Conservation (phyloP, 2,329 filamentous ascomycete species). For the Capronia americana region DNA sequence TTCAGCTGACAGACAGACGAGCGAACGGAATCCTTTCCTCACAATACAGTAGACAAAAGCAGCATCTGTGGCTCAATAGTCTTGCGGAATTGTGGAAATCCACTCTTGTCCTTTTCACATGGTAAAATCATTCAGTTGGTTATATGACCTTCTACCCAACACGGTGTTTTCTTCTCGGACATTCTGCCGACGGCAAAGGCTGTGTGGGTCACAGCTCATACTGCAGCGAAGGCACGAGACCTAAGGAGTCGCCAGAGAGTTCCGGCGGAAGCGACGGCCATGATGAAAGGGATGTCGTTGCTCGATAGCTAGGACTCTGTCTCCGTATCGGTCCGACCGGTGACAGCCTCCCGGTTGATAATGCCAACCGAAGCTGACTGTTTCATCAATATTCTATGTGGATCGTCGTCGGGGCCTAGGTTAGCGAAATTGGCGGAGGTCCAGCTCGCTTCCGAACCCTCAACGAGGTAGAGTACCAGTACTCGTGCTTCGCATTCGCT, state of each 20-base stretch:
- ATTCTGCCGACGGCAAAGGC: not conserved
- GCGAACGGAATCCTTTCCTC: too few relatives aligned
- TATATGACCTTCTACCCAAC: not conserved
- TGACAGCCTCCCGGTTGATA: not conserved
- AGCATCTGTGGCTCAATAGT: too few relatives aligned
- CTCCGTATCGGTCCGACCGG: conserved; percentile 19
- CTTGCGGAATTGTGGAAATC: too few relatives aligned
- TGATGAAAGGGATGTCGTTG: not conserved
- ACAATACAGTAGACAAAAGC: too few relatives aligned
- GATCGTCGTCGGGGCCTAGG: too few relatives aligned
- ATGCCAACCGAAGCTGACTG: too few relatives aligned
- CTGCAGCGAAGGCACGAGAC: too few relatives aligned
- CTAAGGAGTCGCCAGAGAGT: not conserved
- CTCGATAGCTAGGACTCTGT: not conserved
- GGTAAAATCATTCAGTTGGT: too few relatives aligned
- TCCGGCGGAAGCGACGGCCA: not conserved
- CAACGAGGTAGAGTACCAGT: too few relatives aligned
- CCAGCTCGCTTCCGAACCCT: too few relatives aligned
- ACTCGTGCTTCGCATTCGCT: not conserved
- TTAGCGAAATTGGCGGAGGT: not conserved
- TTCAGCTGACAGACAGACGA: too few relatives aligned
- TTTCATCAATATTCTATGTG: not conserved
- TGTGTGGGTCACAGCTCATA: not conserved
- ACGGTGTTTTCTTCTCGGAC: not conserved
- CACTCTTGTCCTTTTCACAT: too few relatives aligned